phyloP scores from a whole-genome alignment of 768 basidiomycete species.

The Mycena epipterygia region DNA sequence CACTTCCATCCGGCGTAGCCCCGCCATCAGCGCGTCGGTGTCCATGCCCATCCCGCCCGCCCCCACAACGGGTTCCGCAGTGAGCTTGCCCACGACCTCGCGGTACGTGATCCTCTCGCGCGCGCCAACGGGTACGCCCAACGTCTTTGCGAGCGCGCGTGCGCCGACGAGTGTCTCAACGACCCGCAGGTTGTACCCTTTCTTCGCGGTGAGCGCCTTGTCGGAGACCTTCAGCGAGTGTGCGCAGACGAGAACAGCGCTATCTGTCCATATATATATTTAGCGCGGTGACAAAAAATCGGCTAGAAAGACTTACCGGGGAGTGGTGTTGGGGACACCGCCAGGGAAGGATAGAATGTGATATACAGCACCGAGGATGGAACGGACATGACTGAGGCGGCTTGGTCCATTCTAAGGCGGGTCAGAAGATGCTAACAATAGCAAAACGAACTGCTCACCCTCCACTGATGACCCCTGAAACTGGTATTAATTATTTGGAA shows the following conservation, averaged over 20 bases:
- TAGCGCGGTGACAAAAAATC: too few relatives aligned
- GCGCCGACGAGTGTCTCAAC: conserved; percentile 90
- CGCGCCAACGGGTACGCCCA: conserved; percentile 60
- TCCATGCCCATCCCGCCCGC: conserved; percentile 59
- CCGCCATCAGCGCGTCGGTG: conserved; percentile 58
- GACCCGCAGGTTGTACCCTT: conserved; percentile 89
- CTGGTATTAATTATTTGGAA: neutral
- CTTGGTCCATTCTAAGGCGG: conserved; percentile 84
- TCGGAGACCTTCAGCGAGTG: conserved; percentile 88
- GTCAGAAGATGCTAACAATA: conserved; percentile 9
- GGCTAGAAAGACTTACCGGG: too few relatives aligned
- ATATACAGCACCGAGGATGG: conserved; percentile 82
- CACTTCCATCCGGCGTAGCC: conserved; percentile 59
- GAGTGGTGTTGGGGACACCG: conserved; percentile 76
- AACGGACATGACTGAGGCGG: conserved; percentile 85
- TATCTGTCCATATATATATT: conserved; percentile 35
- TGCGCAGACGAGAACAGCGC: conserved; percentile 78
- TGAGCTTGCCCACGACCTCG: conserved; percentile 73
- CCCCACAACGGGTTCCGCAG: conserved; percentile 55
- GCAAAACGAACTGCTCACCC: conserved; percentile 61
- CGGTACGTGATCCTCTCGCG: conserved; percentile 73
- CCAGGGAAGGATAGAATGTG: conserved; percentile 82
- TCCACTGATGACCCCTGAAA: conserved; percentile 75
- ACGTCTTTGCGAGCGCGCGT: conserved; percentile 72
- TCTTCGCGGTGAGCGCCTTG: conserved; percentile 82